Base-by-base conservation (phyloP, 2,329 filamentous ascomycete species). In the Aspergillus unguis region DNA sequence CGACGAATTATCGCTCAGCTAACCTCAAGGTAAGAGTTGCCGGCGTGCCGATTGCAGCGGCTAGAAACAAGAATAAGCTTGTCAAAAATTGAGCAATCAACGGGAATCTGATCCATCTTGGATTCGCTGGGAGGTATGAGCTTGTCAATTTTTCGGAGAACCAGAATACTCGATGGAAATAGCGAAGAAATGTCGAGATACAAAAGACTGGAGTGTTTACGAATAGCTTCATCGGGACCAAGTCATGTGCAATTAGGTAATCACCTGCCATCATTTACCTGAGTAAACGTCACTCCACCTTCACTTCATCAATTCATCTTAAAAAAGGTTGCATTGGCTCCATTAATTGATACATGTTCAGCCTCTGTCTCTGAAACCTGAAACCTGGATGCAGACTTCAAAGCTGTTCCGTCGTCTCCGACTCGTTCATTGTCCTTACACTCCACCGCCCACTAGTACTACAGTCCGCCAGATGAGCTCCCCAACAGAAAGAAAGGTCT, bases 401-500 rank as follows among this genome's bases (percentile, higher is more conserved):
- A 46, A 42, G 37, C 26, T 56, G n/a, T 44, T 43, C 29, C 55
- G 37, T 38, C 53, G 46, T 36, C 27, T 44, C 42, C 44, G 43
- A 53, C 31, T 51, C 46, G 23, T 32, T 27, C 40, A 43, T 46
- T 9, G 40, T 43, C 23, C 38, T 28, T 35, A 42, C 44, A 54
- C 42, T 53, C 44, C 6, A n/a, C 50, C 43, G 37, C 48, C 50
- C 36, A 4, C 29, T 32, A 44, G n/a, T 7, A 27, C 43, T 36
- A 42, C 32, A 26, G n/a, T 27, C 40, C 43, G 7, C 3, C 4
- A 9, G 36, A 32, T 70, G 66, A 68, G 56, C 50, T 59, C 63
- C 4, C 50, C 58, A 17, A 47, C 53, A 23, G 54, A 57, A 32
- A 63, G 62, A 37, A 70, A 71, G 56, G 65, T 68, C 46, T 72